Evolutionary conservation across 2,329 filamentous ascomycete species (phyloP).

Genomic region (Calonectria pseudoturangicola): DNA sequence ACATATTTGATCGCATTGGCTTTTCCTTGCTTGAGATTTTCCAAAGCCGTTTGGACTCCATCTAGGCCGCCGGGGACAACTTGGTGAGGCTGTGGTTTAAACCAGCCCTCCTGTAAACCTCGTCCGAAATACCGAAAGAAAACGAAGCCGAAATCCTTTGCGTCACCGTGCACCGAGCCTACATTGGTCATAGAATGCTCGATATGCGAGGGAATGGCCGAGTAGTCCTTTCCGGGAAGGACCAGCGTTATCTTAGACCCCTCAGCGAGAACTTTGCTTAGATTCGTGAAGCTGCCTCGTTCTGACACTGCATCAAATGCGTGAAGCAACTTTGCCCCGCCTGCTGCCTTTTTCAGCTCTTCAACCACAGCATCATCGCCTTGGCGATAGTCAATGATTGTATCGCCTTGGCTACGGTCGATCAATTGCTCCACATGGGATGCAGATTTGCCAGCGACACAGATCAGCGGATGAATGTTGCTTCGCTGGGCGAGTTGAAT

Average conservation of each 20-base stretch:
- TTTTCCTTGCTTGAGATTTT: constrained; percentile 16
- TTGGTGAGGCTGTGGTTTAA: constrained; percentile 3
- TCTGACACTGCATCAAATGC: constrained; percentile 14
- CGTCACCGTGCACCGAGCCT: not conserved
- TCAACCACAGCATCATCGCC: not conserved
- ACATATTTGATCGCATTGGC: constrained; percentile 11
- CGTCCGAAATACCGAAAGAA: not conserved
- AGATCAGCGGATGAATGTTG: constrained; percentile 18
- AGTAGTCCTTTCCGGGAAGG: constrained; percentile 1
- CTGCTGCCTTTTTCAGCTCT: not conserved
- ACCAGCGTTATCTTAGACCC: constrained; percentile 8
- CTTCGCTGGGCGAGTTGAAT: constrained; percentile 2
- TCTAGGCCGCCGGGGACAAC: constrained; percentile 2
- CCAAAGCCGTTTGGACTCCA: not conserved
- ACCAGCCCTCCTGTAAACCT: constrained; percentile 11
- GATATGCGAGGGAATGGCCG: not conserved
- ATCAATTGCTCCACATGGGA: constrained; percentile 15
- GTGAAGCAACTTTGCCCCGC: not conserved
- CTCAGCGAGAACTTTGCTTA: constrained; percentile 2
- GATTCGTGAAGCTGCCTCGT: constrained; percentile 4
- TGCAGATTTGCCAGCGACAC: constrained; percentile 9
- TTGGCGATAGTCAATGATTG: constrained; percentile 4
- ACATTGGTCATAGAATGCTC: constrained; percentile 1
- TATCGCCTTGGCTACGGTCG: constrained; percentile 8
- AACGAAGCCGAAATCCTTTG: constrained; percentile 1